phyloP scores from a whole-genome alignment of 768 basidiomycete species.

The Kwoniella bestiolae region DNA sequence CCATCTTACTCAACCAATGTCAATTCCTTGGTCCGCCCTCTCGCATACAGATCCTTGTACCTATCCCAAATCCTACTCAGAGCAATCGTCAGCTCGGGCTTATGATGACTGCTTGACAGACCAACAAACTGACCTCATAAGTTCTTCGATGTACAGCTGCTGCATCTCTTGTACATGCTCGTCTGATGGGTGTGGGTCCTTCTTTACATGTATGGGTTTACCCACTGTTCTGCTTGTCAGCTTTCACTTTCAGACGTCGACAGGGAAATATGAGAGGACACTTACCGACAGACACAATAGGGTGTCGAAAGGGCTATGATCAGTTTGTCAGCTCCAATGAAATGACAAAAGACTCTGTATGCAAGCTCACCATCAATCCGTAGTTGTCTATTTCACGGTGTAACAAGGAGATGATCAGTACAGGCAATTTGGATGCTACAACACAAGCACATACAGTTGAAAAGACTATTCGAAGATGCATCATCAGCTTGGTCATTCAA shows the following conservation, averaged over 20 bases:
- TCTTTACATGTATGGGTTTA: slow-evolving; percentile 76
- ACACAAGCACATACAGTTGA: slow-evolving; percentile 73
- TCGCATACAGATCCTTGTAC: slow-evolving; percentile 92
- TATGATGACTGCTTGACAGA: neutral
- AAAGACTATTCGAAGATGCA: too few species aligned
- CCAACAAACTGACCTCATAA: slow-evolving; percentile 72
- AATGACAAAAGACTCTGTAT: neutral
- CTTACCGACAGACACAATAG: slow-evolving; percentile 95
- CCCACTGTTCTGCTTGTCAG: slow-evolving; percentile 66
- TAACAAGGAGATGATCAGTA: neutral
- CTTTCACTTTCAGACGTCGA: neutral
- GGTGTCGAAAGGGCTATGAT: slow-evolving; percentile 82
- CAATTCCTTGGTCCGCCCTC: slow-evolving; percentile 66
- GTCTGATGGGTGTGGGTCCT: slow-evolving; percentile 77
- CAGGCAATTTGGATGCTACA: neutral
- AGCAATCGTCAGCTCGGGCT: slow-evolving; percentile 14
- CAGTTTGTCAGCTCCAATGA: slow-evolving; percentile 4
- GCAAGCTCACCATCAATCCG: slow-evolving; percentile 69
- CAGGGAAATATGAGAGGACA: slow-evolving; percentile 42
- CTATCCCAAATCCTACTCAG: slow-evolving; percentile 83
- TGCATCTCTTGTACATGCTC: slow-evolving; percentile 82
- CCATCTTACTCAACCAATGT: slow-evolving; percentile 53
- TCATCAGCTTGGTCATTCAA: slow-evolving; percentile 11
- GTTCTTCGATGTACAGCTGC: slow-evolving; percentile 84
- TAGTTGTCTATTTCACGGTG: slow-evolving; percentile 71